Evolutionary conservation across 257 asterid genomes (phyloP), one percentile per base, ranked within the genome.

Genomic region (Misopates orontium): DNA sequence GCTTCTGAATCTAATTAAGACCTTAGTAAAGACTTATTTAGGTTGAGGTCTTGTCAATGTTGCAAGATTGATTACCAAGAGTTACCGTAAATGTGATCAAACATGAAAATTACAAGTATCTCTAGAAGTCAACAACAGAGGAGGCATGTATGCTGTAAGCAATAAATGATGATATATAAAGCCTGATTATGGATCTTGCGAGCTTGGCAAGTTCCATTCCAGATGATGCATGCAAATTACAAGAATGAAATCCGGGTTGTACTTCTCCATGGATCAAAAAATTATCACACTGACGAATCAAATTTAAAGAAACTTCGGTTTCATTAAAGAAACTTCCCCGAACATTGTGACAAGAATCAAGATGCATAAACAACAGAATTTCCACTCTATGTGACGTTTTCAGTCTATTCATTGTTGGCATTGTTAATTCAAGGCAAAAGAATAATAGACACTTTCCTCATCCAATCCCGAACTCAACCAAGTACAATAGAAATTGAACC

Each of bases 61-160:
- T 56, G 41, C 23, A 56, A n/a, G 17, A 28, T 7, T 56, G 8
- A 4, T 17, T 9, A 36, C 8, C 20, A 32, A 10, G 48, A 4
- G 8, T 14, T 28, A 57, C 1, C 45, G 42, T 31, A n/a, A 19
- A 48, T 48, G 21, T 16, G 54, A 6, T 16, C n/a, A 17, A 48
- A 36, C 42, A 36, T 36, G 21, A 48, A 3, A 48, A 48, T 17
- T 5, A 5, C 54, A 17, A 59, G 31, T 59, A 19, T 44, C 19
- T 60, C 57, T 24, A 62, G 21, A 17, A 24, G 7, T 48, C 3
- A 16, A n/a, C 24, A 31, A 40, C 49, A 6, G 13, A 14, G 0
- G 8, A 61, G 39, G 54, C 40, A 61, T 15, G 47, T 44, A 62
- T 21, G 67, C 55, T 10, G 23, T 40, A 62, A n/a, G 42, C 45